Evolutionary conservation across 768 basidiomycete species (phyloP), one percentile per base, ranked within the genome.

Genomic region (Lactarius akahatsu): DNA sequence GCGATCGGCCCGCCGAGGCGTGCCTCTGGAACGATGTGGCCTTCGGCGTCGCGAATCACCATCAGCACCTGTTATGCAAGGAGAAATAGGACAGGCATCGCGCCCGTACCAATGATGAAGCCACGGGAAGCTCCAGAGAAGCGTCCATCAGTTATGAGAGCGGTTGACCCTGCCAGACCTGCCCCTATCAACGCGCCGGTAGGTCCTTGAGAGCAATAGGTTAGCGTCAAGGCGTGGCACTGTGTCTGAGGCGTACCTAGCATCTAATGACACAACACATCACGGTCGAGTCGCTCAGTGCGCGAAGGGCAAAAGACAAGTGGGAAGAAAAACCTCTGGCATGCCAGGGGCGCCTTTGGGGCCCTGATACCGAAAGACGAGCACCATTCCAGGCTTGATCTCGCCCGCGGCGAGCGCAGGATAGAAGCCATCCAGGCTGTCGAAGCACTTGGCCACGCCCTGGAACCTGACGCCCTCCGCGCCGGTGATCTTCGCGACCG

Each of bases 401-500:
- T 92, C 86, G 15, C 91, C 89, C 3, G 80, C 83, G 73, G 85
- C 86, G 34, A 95, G 83, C 9, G 89, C 84, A 38, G 86, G 84
- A 75, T 90, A 91, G 74, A 94, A 92, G 59, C 80, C 82, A 20
- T 86, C 84, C 62, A 89, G 79, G 65, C 86, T 91, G 57, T 61
- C 61, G 47, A 45, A 60, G 65, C 61, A 69, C 15, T 84, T 89
- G 15, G 92, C 92, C 28, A 79, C 76, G 60, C 92, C 92, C 86
- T 92, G 90, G 70, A 97, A 97, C 26, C 78, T 81, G 60, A 86
- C 76, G 5, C 95, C 95, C 77, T 97, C 95, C 77, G 96, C 95
- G 16, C 95, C 94, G 7, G 95, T 96, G 68, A 97, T 80, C 77
- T 98, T 98, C 18, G 94, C 92, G 23, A 98, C 94, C 34, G 93